Evolutionary conservation across 305 asterid genomes (phyloP).

Genomic region (Petunia hybrid): DNA sequence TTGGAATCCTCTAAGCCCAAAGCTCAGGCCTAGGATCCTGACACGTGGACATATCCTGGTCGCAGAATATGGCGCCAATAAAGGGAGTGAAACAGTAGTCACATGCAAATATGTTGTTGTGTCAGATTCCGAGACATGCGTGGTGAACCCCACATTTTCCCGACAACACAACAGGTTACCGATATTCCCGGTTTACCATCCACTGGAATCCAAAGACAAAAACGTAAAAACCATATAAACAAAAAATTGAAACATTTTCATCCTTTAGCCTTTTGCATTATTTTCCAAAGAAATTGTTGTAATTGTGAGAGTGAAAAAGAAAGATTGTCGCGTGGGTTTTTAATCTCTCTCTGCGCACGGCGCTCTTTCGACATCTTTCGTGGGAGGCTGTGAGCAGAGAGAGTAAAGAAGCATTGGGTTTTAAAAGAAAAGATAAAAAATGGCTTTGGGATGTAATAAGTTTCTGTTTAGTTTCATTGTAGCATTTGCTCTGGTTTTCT

Average conservation of each 20-base stretch:
- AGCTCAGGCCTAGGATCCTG: not conserved
- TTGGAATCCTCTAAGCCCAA: too few relatives aligned
- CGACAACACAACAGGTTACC: not conserved
- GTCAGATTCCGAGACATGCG: not conserved
- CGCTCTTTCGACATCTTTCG: conserved; percentile 26
- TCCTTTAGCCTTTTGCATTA: not conserved
- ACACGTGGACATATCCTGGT: not conserved
- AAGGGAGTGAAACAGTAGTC: not conserved
- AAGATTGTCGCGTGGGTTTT: not conserved
- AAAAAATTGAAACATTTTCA: not conserved
- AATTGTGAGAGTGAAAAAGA: not conserved
- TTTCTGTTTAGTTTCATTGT: not conserved
- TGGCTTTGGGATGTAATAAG: not conserved
- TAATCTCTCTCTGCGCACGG: conserved; percentile 21
- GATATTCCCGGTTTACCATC: not conserved
- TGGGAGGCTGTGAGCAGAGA: conserved; percentile 27
- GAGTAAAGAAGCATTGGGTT: not conserved
- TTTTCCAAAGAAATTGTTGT: too few relatives aligned
- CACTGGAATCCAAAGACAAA: not conserved
- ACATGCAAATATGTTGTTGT: not conserved
- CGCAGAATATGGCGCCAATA: conserved; percentile 27
- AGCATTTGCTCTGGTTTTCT: not conserved
- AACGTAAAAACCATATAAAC: not conserved
- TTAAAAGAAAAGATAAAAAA: not conserved
- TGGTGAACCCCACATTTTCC: not conserved